Percentiles rank a stretch among this genome's conserved stretches.
phyloP scores from a whole-genome alignment of 202 grass and related monocot genomes.

The Zoysia matrella region DNA sequence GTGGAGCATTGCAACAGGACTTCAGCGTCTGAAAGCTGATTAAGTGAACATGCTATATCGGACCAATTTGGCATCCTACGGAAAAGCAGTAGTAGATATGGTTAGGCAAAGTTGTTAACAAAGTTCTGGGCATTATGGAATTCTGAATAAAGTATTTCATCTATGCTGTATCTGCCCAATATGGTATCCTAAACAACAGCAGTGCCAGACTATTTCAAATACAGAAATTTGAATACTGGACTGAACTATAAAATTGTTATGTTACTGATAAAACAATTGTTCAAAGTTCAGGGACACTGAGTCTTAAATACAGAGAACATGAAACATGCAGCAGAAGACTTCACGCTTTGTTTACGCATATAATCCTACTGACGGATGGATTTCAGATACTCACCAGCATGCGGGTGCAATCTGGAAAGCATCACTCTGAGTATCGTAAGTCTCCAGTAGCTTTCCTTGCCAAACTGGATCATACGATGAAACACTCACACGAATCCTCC shows the following conservation, averaged over 20 bases:
- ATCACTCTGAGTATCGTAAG: constrained; percentile 72
- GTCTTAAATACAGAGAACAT: constrained; percentile 17
- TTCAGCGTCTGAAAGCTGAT: constrained; percentile 74
- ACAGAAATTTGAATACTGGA: constrained; percentile 20
- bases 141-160: background rate
- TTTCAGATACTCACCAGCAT: constrained; percentile 58
- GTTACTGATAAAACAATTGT: constrained; percentile 1
- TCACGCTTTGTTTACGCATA: background rate
- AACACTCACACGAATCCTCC: constrained; percentile 70
- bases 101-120: constrained; percentile 4
- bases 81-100: constrained; percentile 24
- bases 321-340: constrained; percentile 13
- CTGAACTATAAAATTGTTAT: constrained; percentile 15
- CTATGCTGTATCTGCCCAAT: constrained; percentile 19
- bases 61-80: constrained; percentile 70
- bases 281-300: background rate
- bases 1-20: constrained; percentile 79
- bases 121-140: background rate
- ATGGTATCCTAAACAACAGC: background rate
- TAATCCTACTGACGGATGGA: constrained; percentile 17
- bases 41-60: constrained; percentile 49
- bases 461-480: constrained; percentile 71
- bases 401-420: constrained; percentile 63
- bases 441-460: constrained; percentile 76
- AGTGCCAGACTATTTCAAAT: background rate